phyloP scores from a whole-genome alignment of 257 asterid genomes.

The Verbascum thapsus region DNA sequence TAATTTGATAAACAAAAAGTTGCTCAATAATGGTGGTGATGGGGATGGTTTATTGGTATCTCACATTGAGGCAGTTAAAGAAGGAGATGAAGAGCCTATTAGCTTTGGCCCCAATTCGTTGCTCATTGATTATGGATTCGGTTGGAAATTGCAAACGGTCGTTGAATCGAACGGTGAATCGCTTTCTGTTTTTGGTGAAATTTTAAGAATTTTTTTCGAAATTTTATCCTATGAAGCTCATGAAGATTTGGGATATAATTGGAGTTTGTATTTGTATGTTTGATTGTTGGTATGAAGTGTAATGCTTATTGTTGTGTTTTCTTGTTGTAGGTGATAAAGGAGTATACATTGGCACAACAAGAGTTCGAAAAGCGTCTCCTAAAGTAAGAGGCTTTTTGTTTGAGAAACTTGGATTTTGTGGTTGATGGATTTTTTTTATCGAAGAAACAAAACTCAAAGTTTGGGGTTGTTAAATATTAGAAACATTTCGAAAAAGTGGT shows the following conservation, averaged over 20 bases:
- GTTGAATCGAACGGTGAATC: constrained; percentile 42
- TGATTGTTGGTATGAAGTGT: neutral
- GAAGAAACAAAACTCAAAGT: too few species aligned
- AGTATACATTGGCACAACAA: constrained; percentile 22
- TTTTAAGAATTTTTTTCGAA: constrained; percentile 4
- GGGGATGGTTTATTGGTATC: constrained; percentile 43
- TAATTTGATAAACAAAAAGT: constrained; percentile 62
- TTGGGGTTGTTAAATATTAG: too few species aligned
- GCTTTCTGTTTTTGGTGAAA: neutral
- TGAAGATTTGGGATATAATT: neutral
- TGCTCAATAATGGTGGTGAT: constrained; percentile 29
- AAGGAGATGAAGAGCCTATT: constrained; percentile 67
- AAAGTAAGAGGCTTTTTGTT: constrained; percentile 34
- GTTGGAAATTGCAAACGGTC: constrained; percentile 76
- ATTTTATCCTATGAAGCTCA: neutral
- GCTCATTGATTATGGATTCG: constrained; percentile 71
- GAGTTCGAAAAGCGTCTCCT: constrained; percentile 36
- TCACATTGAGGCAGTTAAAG: constrained; percentile 80
- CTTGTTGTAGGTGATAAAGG: constrained; percentile 35
- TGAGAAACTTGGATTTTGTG: neutral
- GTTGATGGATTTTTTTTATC: constrained; percentile 3
- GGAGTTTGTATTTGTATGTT: neutral
- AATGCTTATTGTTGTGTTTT: constrained; percentile 21
- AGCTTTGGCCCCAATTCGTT: constrained; percentile 75
- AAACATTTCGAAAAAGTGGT: too few species aligned